These are phyloP conservation scores for Tylopilus felleus DNA, from an alignment of 768 basidiomycete genomes.

Conservation along the genomic window DNA sequence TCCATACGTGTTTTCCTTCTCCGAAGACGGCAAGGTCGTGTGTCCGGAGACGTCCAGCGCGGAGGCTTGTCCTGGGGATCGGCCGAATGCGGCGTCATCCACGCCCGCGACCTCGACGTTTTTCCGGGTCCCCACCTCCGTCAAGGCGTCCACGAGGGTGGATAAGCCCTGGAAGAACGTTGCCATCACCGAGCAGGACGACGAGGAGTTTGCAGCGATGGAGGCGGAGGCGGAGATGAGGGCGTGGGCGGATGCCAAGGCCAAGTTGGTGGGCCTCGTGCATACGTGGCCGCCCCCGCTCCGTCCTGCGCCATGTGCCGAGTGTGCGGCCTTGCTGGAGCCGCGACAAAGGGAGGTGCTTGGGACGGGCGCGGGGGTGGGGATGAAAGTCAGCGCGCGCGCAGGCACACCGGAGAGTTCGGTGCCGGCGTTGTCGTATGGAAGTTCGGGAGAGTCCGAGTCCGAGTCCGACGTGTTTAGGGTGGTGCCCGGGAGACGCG, in stretches of 20 bases:
- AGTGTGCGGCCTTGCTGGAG: constrained; percentile 1
- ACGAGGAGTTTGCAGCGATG: constrained; percentile 15
- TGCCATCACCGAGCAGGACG: constrained; percentile 28
- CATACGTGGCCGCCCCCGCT: constrained; percentile 26
- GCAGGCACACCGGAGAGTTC: neutral
- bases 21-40: neutral
- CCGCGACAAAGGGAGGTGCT: neutral
- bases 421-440: constrained; percentile 9
- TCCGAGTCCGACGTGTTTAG: constrained; percentile 4
- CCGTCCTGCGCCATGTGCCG: neutral
- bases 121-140: neutral
- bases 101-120: too few relatives aligned
- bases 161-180: constrained; percentile 31
- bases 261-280: constrained; percentile 6
- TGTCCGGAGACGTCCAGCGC: too few relatives aligned
- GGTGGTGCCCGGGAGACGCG: neutral
- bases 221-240: neutral
- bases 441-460: constrained; percentile 14
- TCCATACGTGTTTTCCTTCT: constrained; percentile 21
- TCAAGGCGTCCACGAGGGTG: neutral
- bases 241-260: neutral
- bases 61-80: too few relatives aligned
- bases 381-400: neutral
- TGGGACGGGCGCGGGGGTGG: neutral
- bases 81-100: too few relatives aligned